Evolutionary conservation across 306 rosid species (phyloP).

Genomic region (Citrullus colocynthis): DNA sequence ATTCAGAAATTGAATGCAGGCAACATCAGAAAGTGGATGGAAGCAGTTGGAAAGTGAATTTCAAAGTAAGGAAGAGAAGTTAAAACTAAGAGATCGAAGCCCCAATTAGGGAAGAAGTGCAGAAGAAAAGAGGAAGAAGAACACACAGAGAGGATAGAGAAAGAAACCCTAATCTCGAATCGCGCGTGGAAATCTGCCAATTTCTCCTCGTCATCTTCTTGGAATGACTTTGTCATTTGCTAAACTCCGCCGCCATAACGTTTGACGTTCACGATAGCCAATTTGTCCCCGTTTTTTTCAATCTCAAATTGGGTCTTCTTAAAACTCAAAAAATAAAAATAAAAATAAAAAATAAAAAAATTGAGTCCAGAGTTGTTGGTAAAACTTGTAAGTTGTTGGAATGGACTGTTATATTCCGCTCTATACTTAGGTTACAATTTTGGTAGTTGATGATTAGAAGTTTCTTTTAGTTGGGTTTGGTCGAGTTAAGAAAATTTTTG

Average conservation of each 20-base stretch:
- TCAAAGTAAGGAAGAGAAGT: background rate
- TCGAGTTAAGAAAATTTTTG: too few species aligned
- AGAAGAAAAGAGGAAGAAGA: background rate
- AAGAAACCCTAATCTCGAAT: conserved; percentile 11
- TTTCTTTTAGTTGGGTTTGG: too few species aligned
- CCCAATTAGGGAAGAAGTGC: background rate
- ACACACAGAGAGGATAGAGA: background rate
- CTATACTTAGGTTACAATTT: too few species aligned
- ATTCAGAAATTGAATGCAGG: background rate
- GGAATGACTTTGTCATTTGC: background rate
- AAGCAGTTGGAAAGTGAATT: background rate
- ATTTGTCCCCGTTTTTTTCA: too few species aligned
- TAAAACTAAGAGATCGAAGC: conserved; percentile 2
- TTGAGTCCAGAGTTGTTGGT: too few species aligned
- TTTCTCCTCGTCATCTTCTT: background rate
- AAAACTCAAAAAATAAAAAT: too few species aligned
- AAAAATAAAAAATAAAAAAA: too few species aligned
- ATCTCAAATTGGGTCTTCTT: too few species aligned
- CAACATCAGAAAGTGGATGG: background rate
- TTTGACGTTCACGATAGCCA: background rate
- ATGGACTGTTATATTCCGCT: too few species aligned
- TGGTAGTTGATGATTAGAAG: too few species aligned
- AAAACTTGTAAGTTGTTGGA: too few species aligned
- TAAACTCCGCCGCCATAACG: background rate
- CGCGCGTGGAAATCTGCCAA: background rate